Evolutionary conservation across 139 green algal species (phyloP).

Genomic region (Chlamydomonas schloesseri): DNA sequence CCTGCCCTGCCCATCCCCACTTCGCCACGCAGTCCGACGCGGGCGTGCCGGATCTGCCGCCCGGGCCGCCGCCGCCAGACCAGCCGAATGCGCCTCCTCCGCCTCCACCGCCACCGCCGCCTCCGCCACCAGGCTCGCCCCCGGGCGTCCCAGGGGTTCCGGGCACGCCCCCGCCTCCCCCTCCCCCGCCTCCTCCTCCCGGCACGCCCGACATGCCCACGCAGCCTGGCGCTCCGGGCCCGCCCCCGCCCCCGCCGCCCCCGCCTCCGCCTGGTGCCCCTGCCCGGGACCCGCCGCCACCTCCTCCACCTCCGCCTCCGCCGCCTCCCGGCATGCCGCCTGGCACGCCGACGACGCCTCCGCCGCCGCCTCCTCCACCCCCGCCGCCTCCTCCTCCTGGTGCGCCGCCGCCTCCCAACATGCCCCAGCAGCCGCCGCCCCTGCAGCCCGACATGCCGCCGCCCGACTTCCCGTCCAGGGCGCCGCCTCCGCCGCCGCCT

Average conservation of each 20-base stretch:
- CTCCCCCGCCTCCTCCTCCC: background rate
- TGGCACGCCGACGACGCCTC: background rate
- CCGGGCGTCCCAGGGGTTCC: background rate
- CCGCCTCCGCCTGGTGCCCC: background rate
- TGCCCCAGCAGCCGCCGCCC: background rate
- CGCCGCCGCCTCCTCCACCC: background rate
- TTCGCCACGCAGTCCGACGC: too few species aligned
- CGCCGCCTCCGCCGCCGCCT: too few species aligned
- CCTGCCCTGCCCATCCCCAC: too few species aligned
- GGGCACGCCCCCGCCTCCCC: background rate
- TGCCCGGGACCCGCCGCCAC: background rate
- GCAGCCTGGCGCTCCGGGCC: background rate
- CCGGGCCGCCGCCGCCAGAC: background rate
- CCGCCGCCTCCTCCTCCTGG: background rate
- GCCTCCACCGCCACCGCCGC: background rate
- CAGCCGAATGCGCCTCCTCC: background rate
- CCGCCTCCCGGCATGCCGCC: background rate
- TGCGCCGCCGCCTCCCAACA: background rate
- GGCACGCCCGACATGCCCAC: background rate
- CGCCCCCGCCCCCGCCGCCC: background rate
- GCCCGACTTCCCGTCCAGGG: background rate
- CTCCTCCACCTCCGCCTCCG: constrained; percentile 1
- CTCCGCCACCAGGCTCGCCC: background rate
- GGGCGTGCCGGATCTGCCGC: background rate
- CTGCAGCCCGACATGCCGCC: background rate